phyloP scores from a whole-genome alignment of 305 asterid genomes.

The Fraxinus paxiana region DNA sequence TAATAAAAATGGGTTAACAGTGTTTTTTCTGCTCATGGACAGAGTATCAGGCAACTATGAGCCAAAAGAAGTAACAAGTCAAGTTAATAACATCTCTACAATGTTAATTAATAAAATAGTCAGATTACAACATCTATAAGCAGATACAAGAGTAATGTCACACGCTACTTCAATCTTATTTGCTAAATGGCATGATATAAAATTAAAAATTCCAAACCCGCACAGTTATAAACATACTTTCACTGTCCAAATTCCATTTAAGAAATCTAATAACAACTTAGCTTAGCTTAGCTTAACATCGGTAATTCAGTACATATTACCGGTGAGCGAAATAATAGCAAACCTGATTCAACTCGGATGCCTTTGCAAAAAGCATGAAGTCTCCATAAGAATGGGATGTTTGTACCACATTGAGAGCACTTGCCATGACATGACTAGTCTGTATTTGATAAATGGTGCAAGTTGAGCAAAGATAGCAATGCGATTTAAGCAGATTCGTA shows the following conservation, averaged over 20 bases:
- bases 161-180: constrained; percentile 13
- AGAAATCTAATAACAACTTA: neutral
- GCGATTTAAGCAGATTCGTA: neutral
- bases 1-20: neutral
- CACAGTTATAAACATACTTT: neutral
- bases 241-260: neutral
- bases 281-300: neutral
- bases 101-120: neutral
- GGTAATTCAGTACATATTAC: constrained; percentile 11
- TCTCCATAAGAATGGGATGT: constrained; percentile 84
- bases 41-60: neutral
- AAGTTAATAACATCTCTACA: neutral
- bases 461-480: constrained; percentile 9
- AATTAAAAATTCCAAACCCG: neutral
- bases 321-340: constrained; percentile 13
- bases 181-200: constrained; percentile 14
- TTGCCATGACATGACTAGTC: constrained; percentile 71
- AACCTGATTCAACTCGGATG: constrained; percentile 75
- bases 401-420: constrained; percentile 75
- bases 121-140: constrained; percentile 1
- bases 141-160: constrained; percentile 13
- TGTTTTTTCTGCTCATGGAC: neutral
- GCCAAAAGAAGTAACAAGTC: neutral
- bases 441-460: constrained; percentile 37
- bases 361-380: constrained; percentile 65